Conservation (phyloP, 2,329 filamentous ascomycete species). For the Penicillium sp. region DNA sequence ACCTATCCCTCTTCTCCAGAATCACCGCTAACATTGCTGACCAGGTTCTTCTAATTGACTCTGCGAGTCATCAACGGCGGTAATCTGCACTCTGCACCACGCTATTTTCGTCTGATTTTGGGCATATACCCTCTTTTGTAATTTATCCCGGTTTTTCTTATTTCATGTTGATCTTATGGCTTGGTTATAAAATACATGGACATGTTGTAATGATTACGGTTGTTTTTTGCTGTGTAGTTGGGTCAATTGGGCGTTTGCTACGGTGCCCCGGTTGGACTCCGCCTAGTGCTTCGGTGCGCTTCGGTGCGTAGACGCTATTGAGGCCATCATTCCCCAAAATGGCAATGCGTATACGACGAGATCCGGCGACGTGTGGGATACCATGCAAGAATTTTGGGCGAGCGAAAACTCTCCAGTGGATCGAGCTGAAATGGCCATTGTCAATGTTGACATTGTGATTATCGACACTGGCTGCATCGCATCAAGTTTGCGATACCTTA, state of each 20-base stretch:
- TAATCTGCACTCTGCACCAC: not conserved
- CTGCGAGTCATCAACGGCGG: not conserved
- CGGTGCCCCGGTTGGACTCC: constrained; percentile 60
- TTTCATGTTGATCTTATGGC: not conserved
- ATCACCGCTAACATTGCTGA: not conserved
- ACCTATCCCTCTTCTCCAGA: no score
- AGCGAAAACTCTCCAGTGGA: constrained; percentile 38
- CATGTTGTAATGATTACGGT: not conserved
- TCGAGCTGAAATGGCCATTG: constrained; percentile 41
- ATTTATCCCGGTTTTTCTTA: not conserved
- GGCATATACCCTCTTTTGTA: not conserved
- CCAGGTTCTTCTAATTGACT: constrained; percentile 11
- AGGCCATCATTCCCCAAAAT: constrained; percentile 62
- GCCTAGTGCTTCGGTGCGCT: constrained; percentile 56
- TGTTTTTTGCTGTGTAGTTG: not conserved
- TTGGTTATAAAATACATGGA: not conserved
- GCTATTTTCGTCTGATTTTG: not conserved
- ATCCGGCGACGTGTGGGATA: constrained; percentile 57
- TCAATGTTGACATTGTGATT: constrained; percentile 45
- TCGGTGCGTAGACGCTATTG: constrained; percentile 51
- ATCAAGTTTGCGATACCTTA: constrained; percentile 30
- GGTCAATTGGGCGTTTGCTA: constrained; percentile 41
- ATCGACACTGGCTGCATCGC: constrained; percentile 41
- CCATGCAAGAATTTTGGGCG: constrained; percentile 53
- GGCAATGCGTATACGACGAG: constrained; percentile 65